Percentiles rank a stretch among this genome's conserved stretches.
Evolutionary conservation across 345 rosid genomes (phyloP).

Genomic region (Leavenworthia alabamica): DNA sequence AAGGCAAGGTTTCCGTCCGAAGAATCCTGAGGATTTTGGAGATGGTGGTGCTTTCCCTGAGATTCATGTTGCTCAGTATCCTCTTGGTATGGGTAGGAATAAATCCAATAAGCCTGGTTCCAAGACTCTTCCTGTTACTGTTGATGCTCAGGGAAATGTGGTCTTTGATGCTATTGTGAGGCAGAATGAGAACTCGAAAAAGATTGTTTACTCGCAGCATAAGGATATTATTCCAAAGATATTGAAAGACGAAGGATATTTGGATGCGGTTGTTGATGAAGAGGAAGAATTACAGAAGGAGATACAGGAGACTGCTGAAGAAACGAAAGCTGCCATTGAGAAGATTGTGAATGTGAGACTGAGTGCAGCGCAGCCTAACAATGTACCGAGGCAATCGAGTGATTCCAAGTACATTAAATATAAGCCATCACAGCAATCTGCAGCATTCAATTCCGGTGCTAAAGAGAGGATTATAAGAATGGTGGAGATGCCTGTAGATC

Average conservation of each 20-base stretch:
- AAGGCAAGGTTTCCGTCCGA: slow-evolving; percentile 71
- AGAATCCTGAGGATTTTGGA: slow-evolving; percentile 84
- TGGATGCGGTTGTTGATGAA: slow-evolving; percentile 18
- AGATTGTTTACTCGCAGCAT: slow-evolving; percentile 78
- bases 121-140: slow-evolving; percentile 70
- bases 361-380: slow-evolving; percentile 93
- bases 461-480: slow-evolving; percentile 87
- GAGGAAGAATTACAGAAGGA: slow-evolving; percentile 56
- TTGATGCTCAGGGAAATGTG: slow-evolving; percentile 81
- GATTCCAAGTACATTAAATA: slow-evolving; percentile 79
- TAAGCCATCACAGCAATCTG: slow-evolving; percentile 81
- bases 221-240: slow-evolving; percentile 78
- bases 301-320: slow-evolving; percentile 67
- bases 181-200: slow-evolving; percentile 37
- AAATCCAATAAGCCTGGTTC: slow-evolving; percentile 52
- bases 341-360: slow-evolving; percentile 83
- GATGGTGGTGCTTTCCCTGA: slow-evolving; percentile 99
- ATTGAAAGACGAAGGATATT: slow-evolving; percentile 41
- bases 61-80: slow-evolving; percentile 83
- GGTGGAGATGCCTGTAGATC: slow-evolving; percentile 99
- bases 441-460: slow-evolving; percentile 88
- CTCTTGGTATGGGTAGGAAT: slow-evolving; percentile 61
- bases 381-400: slow-evolving; percentile 69
- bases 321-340: slow-evolving; percentile 71
- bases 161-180: slow-evolving; percentile 89